Evolutionary conservation across 768 basidiomycete genomes (phyloP).

Genomic region (Calvatia gigantea): DNA sequence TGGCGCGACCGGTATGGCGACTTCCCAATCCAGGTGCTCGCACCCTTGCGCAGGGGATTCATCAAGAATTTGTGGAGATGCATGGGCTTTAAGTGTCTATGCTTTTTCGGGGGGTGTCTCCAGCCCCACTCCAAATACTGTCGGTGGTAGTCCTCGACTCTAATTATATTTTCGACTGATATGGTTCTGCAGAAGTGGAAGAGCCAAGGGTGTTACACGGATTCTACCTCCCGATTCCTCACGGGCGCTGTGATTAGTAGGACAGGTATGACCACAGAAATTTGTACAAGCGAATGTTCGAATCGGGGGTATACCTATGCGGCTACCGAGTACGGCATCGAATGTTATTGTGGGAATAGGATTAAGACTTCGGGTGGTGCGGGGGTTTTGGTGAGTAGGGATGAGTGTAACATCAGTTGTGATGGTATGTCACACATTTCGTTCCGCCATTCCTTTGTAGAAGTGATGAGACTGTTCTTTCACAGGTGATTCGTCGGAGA

Average conservation of each 20-base stretch:
- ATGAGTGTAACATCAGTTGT: constrained; percentile 28
- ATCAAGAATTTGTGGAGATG: constrained; percentile 19
- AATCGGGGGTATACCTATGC: constrained; percentile 27
- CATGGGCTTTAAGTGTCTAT: constrained; percentile 13
- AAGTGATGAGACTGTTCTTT: neutral
- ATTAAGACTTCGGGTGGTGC: constrained; percentile 20
- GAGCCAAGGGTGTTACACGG: constrained; percentile 29
- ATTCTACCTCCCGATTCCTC: constrained; percentile 26
- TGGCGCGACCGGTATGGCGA: constrained; percentile 19
- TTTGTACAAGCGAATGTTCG: constrained; percentile 26
- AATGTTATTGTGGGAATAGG: constrained; percentile 32
- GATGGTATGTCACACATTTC: constrained; percentile 22
- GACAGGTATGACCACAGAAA: constrained; percentile 27
- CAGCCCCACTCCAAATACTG: constrained; percentile 10
- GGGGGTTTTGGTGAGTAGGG: constrained; percentile 15
- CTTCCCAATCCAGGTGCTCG: constrained; percentile 16
- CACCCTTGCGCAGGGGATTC: constrained; percentile 18
- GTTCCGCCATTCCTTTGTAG: neutral
- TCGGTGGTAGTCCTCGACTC: constrained; percentile 15
- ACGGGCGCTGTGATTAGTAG: constrained; percentile 18
- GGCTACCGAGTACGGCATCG: constrained; percentile 29
- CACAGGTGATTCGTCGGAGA: constrained; percentile 26
- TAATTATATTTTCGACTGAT: neutral
- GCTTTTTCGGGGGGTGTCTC: constrained; percentile 14
- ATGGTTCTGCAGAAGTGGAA: constrained; percentile 22